phyloP scores from a whole-genome alignment of 2,329 filamentous ascomycete species.

The Aspergillus sp. region DNA sequence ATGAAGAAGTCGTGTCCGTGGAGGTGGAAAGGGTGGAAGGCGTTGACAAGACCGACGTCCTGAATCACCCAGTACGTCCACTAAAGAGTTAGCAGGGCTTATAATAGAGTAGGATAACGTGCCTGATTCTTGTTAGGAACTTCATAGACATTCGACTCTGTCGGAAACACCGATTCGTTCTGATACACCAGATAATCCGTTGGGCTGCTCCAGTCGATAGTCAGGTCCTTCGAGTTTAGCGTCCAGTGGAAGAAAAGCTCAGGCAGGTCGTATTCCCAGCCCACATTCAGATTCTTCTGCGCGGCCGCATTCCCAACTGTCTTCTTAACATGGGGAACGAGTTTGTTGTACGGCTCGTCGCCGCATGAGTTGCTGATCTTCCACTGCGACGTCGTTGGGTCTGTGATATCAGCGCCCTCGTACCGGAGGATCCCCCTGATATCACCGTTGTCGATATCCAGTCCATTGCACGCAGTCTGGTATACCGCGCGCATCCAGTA shows the following conservation, averaged over 20 bases:
- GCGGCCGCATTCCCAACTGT: conserved; percentile 13
- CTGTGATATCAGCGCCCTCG: conserved; percentile 26
- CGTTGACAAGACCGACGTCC: conserved; percentile 10
- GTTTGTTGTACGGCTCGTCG: conserved; percentile 24
- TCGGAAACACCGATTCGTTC: conserved; percentile 17
- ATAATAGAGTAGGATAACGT: too few relatives aligned
- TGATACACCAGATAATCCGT: conserved; percentile 25
- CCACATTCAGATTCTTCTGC: not conserved
- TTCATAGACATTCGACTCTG: too few relatives aligned
- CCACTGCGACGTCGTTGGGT: conserved; percentile 20
- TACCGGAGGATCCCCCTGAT: conserved; percentile 52
- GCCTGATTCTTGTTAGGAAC: too few relatives aligned
- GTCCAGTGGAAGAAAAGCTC: conserved; percentile 32
- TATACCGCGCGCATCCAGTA: conserved; percentile 49
- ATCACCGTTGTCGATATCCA: conserved; percentile 37
- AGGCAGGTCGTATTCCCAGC: not conserved
- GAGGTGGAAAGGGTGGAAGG: conserved; percentile 44
- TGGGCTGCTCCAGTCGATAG: conserved; percentile 31
- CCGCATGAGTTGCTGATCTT: conserved; percentile 24
- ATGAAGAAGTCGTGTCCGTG: conserved; percentile 51
- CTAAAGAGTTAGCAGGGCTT: too few relatives aligned
- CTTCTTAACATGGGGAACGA: conserved; percentile 18
- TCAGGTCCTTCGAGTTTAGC: conserved; percentile 32
- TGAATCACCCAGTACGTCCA: conserved; percentile 19
- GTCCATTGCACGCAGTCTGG: conserved; percentile 43